These are phyloP conservation scores for Globisporangium recalcitrans DNA, from an alignment of 352 stramenopile species.

Conservation along the genomic window DNA sequence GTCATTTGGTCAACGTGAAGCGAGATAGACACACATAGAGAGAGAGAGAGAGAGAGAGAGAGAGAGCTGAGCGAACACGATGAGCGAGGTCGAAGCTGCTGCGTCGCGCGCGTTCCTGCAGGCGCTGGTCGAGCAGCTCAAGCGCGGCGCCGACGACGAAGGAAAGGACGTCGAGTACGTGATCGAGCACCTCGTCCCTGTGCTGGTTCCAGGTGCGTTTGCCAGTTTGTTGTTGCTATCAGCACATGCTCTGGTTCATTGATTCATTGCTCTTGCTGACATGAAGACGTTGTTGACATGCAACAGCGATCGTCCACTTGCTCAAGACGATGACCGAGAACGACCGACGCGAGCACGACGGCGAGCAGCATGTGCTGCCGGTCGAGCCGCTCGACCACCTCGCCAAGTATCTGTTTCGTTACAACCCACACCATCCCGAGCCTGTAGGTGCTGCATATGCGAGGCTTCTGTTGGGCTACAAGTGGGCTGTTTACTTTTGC, in stretches of 20 bases:
- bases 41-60: neutral
- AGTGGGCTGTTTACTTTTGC: no score
- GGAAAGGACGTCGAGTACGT: slow-evolving; percentile 43
- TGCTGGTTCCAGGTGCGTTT: slow-evolving; percentile 47
- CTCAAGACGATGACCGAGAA: slow-evolving; percentile 45
- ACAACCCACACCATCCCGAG: slow-evolving; percentile 53
- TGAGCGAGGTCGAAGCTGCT: slow-evolving; percentile 28
- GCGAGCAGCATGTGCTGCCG: slow-evolving; percentile 26
- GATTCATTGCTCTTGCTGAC: neutral
- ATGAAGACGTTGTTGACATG: neutral
- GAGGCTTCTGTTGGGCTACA: no score
- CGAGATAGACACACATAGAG: neutral
- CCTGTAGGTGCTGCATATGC: no score
- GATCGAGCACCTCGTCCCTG: slow-evolving; percentile 48
- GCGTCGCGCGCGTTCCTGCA: slow-evolving; percentile 38
- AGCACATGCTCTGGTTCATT: neutral
- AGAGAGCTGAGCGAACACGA: neutral
- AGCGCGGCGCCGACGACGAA: slow-evolving; percentile 18
- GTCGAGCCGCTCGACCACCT: slow-evolving; percentile 65
- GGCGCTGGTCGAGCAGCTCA: slow-evolving; percentile 29
- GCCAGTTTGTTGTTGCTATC: neutral
- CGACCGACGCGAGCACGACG: slow-evolving; percentile 31
- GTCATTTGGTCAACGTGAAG: neutral
- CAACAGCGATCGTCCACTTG: slow-evolving; percentile 43
- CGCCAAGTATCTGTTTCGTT: slow-evolving; percentile 55